Evolutionary conservation across 2,329 filamentous ascomycete species (phyloP).

Genomic region (Pseudogymnoascus sp.): DNA sequence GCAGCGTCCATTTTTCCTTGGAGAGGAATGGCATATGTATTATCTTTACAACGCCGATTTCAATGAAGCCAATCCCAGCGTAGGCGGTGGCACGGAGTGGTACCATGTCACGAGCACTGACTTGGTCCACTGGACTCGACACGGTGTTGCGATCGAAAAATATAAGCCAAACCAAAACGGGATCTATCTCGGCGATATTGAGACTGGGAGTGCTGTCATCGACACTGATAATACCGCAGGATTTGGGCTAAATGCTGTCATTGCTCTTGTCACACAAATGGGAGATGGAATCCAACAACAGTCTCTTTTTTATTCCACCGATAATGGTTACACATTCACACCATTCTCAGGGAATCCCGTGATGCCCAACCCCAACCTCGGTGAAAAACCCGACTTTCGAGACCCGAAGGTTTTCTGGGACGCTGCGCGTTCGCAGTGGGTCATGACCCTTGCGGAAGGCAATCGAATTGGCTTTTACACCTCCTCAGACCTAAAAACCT

Average conservation of each 20-base stretch:
- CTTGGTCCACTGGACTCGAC: slow-evolving; percentile 55
- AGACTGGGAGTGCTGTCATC: slow-evolving; percentile 48
- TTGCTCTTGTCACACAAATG: slow-evolving; percentile 48
- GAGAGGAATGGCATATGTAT: no score
- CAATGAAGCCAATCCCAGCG: no score
- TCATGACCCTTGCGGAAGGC: slow-evolving; percentile 48
- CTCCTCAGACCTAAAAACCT: slow-evolving; percentile 51
- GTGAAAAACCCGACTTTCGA: slow-evolving; percentile 41
- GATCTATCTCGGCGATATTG: slow-evolving; percentile 44
- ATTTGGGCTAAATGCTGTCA: slow-evolving; percentile 49
- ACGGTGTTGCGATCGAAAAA: slow-evolving; percentile 46
- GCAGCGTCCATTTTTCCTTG: no score
- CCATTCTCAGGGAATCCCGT: slow-evolving; percentile 53
- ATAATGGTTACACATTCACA: slow-evolving; percentile 53
- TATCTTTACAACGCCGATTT: no score
- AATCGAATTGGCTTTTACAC: slow-evolving; percentile 53
- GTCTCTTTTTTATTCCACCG: slow-evolving; percentile 40
- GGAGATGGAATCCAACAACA: slow-evolving; percentile 40
- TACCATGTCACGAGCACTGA: slow-evolving; percentile 57
- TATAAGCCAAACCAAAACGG: slow-evolving; percentile 34
- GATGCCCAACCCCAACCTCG: slow-evolving; percentile 41
- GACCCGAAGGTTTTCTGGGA: slow-evolving; percentile 59
- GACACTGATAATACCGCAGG: slow-evolving; percentile 58
- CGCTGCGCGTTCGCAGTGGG: slow-evolving; percentile 42
- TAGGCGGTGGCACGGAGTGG: no score